Evolutionary conservation across 2,329 filamentous ascomycete species (phyloP), one percentile per base, ranked within the genome.

Genomic region (Aureobasidium mangrovei): DNA sequence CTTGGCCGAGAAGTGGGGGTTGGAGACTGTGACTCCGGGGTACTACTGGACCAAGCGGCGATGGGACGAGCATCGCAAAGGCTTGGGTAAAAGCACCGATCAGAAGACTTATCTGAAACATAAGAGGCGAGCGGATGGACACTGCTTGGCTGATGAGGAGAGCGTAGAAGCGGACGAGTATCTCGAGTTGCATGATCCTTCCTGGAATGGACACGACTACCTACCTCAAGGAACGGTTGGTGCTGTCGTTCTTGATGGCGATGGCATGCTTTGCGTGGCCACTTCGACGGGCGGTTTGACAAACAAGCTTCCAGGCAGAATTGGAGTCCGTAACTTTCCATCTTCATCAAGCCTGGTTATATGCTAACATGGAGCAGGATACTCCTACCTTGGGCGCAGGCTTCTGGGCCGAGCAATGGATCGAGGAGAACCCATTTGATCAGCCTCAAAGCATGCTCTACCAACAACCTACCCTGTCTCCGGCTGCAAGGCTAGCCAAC

Each of bases 371-470:
- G 3, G 27, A 3, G 3, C 12, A 51, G 47, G 90, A 95, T 65
- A 95, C 90, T 8, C 89, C 90, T 0, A 85, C 85, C 0, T 73
- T 90, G 0, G 90, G 90, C 0, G 86, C 89, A 0, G 90, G 90
- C 0, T 95, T 90, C 68, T 95, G 89, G 88, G 88, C 90, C 0
- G 90, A 94, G 66, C 81, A 90, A 61, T 95, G 88, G 88, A 69
- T 70, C 6, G 79, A 84, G 54, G 69, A 74, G 2, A 41, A 54
- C 28, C 10, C 40, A 7, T 33, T 53, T 32, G 28, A 44, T 12
- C 45, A 41, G 3, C n/a, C 38, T 5, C 27, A 40, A 6, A 29
- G 12, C 3, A 33, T 59, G 27, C 47, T 55, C 7, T 53, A 45
- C 41, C 49, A 53, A 28, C 49, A 38, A 28, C 31, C 31, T 26